A percentile compares a stretch with the other conserved stretches of the same genome.
Evolutionary conservation across 768 basidiomycete genomes (phyloP).

Genomic region (Collybiopsis confluens): DNA sequence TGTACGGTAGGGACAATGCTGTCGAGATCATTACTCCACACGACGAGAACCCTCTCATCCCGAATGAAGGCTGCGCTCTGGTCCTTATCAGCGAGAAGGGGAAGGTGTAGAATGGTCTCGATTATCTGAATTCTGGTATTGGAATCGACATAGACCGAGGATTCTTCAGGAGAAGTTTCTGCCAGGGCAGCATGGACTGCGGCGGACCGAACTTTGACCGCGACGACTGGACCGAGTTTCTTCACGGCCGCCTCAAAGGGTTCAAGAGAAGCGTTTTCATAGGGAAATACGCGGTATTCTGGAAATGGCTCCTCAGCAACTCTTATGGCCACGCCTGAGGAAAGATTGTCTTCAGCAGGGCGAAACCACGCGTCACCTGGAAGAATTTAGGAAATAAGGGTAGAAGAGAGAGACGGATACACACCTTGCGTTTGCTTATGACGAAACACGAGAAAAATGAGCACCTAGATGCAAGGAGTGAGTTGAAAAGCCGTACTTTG

Average conservation of each 20-base stretch:
- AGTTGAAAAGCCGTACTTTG: no score
- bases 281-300: slow-evolving; percentile 35
- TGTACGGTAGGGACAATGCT: slow-evolving; percentile 68
- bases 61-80: slow-evolving; percentile 86
- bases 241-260: slow-evolving; percentile 55
- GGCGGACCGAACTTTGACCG: slow-evolving; percentile 50
- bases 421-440: slow-evolving; percentile 5
- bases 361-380: slow-evolving; percentile 53
- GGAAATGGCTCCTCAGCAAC: slow-evolving; percentile 21
- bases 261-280: slow-evolving; percentile 46
- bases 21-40: slow-evolving; percentile 82
- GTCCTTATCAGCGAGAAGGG: slow-evolving; percentile 52
- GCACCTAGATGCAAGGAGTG: no score
- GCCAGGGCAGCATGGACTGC: slow-evolving; percentile 50
- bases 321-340: slow-evolving; percentile 48
- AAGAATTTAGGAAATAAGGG: background rate
- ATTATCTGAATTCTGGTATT: slow-evolving; percentile 63
- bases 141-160: slow-evolving; percentile 45
- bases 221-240: slow-evolving; percentile 52
- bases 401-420: no score
- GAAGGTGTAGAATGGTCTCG: slow-evolving; percentile 44
- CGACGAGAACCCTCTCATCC: slow-evolving; percentile 78
- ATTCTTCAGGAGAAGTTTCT: slow-evolving; percentile 39
- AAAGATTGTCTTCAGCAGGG: slow-evolving; percentile 48
- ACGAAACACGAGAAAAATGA: no score